phyloP scores from a whole-genome alignment of 192 early-diverging fungal species.

The Chytriomyces confervae region DNA sequence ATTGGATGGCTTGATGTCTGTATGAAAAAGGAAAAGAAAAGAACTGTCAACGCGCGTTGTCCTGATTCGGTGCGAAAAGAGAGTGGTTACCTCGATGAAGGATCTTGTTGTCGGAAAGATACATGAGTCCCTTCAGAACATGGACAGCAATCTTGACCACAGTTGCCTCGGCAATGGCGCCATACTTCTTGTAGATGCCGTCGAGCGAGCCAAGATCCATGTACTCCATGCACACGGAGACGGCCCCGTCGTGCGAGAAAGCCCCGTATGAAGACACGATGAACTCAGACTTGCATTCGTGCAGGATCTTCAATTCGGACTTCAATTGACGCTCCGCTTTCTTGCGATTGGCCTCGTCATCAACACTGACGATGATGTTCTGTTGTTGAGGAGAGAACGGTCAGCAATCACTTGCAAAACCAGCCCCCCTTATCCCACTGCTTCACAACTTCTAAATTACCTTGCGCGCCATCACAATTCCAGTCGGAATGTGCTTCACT shows the following conservation, averaged over 20 bases:
- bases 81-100: too few relatives aligned
- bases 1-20: slow-evolving; percentile 98
- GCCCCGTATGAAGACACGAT: slow-evolving; percentile 97
- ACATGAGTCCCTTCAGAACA: slow-evolving; percentile 90
- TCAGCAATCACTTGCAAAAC: neutral
- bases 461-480: slow-evolving; percentile 93
- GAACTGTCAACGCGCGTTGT: too few relatives aligned
- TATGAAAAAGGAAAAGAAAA: too few relatives aligned
- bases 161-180: slow-evolving; percentile 86
- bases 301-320: slow-evolving; percentile 88
- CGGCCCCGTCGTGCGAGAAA: slow-evolving; percentile 68
- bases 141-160: slow-evolving; percentile 87
- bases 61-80: too few relatives aligned
- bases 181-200: slow-evolving; percentile 83
- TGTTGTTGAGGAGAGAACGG: neutral
- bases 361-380: slow-evolving; percentile 26
- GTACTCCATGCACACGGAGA: slow-evolving; percentile 97
- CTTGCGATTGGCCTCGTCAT: slow-evolving; percentile 57
- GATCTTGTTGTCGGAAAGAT: slow-evolving; percentile 83
- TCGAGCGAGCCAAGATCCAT: slow-evolving; percentile 94
- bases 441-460: slow-evolving; percentile 43
- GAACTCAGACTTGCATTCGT: slow-evolving; percentile 87
- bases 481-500: slow-evolving; percentile 76
- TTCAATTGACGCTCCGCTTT: slow-evolving; percentile 80
- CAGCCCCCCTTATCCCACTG: neutral